phyloP scores from a whole-genome alignment of 495 filamentous ascomycete species.

The Hypoxylon crocopeplum region DNA sequence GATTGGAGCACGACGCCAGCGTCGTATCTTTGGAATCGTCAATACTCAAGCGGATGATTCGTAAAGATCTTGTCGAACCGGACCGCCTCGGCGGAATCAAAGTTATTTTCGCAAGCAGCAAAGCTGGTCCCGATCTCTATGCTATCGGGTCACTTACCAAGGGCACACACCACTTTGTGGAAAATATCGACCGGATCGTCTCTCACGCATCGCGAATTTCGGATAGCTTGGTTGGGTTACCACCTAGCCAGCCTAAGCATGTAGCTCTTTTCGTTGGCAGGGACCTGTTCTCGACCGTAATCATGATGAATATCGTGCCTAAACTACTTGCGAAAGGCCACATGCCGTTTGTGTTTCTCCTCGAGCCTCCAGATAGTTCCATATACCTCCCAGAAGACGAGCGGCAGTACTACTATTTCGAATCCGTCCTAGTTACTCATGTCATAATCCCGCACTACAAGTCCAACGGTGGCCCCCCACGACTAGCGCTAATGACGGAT shows the following conservation, averaged over 20 bases:
- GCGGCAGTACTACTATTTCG: background rate
- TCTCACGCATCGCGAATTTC: background rate
- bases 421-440: background rate
- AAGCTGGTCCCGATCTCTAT: background rate
- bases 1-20: background rate
- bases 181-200: background rate
- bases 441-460: constrained; percentile 1
- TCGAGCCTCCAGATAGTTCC: background rate
- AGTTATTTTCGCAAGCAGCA: background rate
- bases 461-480: background rate
- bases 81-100: constrained; percentile 1
- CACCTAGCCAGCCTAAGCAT: constrained; percentile 1
- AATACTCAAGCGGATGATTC: background rate
- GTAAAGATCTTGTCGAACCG: background rate
- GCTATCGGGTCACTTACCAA: constrained; percentile 10
- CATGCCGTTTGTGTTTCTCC: constrained; percentile 8
- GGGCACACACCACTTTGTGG: constrained; percentile 5
- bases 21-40: background rate
- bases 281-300: constrained; percentile 6
- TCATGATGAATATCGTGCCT: constrained; percentile 5
- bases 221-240: constrained; percentile 3
- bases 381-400: background rate
- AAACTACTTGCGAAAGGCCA: background rate
- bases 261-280: constrained; percentile 2
- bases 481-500: background rate